Base-by-base conservation (phyloP, 2,329 filamentous ascomycete genomes). In the Neofusicoccum sp. region DNA sequence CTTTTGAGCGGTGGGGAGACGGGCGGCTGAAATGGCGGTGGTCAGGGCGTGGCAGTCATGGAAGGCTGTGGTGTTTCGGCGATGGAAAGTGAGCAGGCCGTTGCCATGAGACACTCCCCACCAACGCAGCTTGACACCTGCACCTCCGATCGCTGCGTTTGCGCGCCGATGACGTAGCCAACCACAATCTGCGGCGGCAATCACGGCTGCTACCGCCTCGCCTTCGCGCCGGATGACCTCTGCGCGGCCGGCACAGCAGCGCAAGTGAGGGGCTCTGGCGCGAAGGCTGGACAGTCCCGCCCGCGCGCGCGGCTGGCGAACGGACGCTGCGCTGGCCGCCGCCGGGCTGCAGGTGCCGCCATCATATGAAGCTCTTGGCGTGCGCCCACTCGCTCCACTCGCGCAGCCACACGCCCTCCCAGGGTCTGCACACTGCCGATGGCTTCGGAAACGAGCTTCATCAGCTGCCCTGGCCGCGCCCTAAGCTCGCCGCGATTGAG, bases 101-200 rank as follows among this genome's bases (percentile, higher is more conserved):
- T 56, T 61, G 59, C 54, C 54, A 47, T 58, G 57, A 59, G 57
- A 59, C 43, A 43, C 45, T 47, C 57, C 57, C 57, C 57, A 49
- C 57, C 57, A 49, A 48, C 41, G 44, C 40, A 34, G 14, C 40
- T 26, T 26, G 51, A 56, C 49, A 30, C 34, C 49, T 41, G 34
- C 34, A 54, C 49, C 12, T 43, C 51, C 51, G 38, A 56, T 56
- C 51, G 51, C 49, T 54, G 49, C 36, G 53, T 57, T 34, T 38
- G 53, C 40, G 38, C 24, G n/a, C 33, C 57, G 33, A 48, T 38
- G 44, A 59, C 57, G 57, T 59, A 28, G 40, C 11, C 26, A 30
- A 43, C 51, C 38, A 31, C 51, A 49, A 48, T 36, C 33, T 30
- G 14, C 44, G 44, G 57, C 57, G 57, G 57, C 57, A 59, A 59